Evolutionary conservation across 306 rosid species (phyloP), one percentile per base, ranked within the genome.

Genomic region (Trifolium pratense): DNA sequence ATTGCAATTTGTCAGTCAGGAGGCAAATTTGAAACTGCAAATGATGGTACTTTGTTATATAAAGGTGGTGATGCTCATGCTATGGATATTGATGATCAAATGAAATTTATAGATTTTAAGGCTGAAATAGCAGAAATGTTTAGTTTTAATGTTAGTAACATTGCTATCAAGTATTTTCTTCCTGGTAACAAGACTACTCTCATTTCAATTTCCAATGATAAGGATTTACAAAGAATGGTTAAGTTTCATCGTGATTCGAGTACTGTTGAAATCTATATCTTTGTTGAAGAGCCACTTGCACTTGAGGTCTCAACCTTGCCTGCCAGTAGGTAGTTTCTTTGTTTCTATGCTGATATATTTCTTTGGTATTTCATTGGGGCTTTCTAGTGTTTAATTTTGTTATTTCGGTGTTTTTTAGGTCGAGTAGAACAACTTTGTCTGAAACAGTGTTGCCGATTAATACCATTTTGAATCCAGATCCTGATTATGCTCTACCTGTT

Each of bases 341-440:
- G 73, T 71, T 71, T 83, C 79, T 81, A 53, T 48, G 83, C 57
- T 67, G 57, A 23, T 62, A 23, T 49, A 14, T 66, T 36, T 82
- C 32, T 1, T 74, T 79, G 16, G 79, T 76, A 37, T 43, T 70
- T 68, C 51, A 52, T 13, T 45, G 59, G 56, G 67, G 20, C 39
- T 76, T 78, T 66, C 69, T 75, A 34, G 60, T 68, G 31, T 71
- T 78, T 76, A 51, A 76, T 64, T 71, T 68, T 53, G 59, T 45
- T 29, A 16, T 53, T 64, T 77, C 56, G 69, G 76, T 83, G 34
- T 65, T 68, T 68, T 68, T 66, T 75, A 94, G 98, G 95, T 94
- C 98, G 36, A 94, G 98, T 86, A 89, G 97, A 86, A 94, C 98
- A 69, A 94, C 98, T 70, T 84, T 94, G 83, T 91, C 98, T 57